Base-by-base conservation (phyloP, 148 eudicot genomes). In the Polygonum maritimum region DNA sequence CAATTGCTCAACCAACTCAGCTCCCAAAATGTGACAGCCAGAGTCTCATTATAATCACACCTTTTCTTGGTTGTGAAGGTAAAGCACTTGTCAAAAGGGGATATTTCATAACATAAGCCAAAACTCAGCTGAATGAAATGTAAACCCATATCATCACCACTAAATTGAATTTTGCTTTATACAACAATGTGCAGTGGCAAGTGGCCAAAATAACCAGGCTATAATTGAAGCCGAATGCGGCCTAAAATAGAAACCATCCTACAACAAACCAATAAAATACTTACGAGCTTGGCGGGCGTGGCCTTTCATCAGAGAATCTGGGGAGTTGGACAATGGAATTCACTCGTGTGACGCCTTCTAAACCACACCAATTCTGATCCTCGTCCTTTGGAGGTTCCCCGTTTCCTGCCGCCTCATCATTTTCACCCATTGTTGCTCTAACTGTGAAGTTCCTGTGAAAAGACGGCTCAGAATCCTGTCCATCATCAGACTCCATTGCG, bases 321-420 rank as follows among this genome's bases (percentile, higher is more conserved):
- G 99, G 99, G 73, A 96, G 98, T 73, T 96, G 99, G 83, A 96
- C 98, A 35, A 96, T 83, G 4, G 98, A 96, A 80, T 96, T 92
- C 39, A 96, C 99, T n/a, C 97, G 84, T 33, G 99, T 92, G n/a
- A 92, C 92, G 7, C 99, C 99, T 83, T 96, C 97, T 85, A 96
- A 86, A 70, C 99, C 97, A 0, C 90, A 91, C 99, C 99, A 96
- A 49, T 87, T 84, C 86, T 92, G 91, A 52, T 93, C 96, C 71
- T 89, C 92, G 1, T 75, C 36, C 10, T n/a, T 78, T n/a, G 49
- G 69, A 55, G 78, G 80, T 54, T 84, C 89, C 15, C 76, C 85
- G 54, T 85, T 76, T 40, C 51, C 83, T 38, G 73, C 78, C 13
- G 62, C 85, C 16, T 87, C 88, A 15, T 81, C 88, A 2, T 74